Evolutionary conservation across 2,329 filamentous ascomycete genomes (phyloP), one percentile per base, ranked within the genome.

Genomic region (Fusarium sp.): DNA sequence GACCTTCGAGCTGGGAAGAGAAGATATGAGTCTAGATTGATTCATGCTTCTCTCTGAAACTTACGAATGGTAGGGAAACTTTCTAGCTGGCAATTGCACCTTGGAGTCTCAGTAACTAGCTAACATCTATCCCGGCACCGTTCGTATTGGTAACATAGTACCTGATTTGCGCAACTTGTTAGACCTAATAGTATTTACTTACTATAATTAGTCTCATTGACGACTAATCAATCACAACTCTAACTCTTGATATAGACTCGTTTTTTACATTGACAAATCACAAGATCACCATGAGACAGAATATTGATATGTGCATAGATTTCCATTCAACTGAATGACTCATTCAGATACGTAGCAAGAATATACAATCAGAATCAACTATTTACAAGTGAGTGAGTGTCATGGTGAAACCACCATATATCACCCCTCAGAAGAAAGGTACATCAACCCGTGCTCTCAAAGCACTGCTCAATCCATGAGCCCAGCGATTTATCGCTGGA

Each of bases 331-430:
- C 56, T 18, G 43, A 64, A 64, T 58, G 38, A 32, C 27, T 58
- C 30, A 38, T 57, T 34, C 52, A 15, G 12, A 24, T 54, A 27
- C 40, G 18, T 44, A 15, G 29, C n/a, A 43, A 64, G 15, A 64
- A 64, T 64, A 48, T 64, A 64, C 61, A 34, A 40, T 55, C 49
- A 44, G 32, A 38, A 59, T 43, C 32, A 64, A 64, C 49, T 64
- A 64, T 64, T 34, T 64, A 64, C 59, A 64, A 12, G 40, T 38
- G 58, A 44, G 38, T 64, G 59, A 45, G 59, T 27, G 49, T 24
- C 29, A 64, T 45, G 49, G 34, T 32, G 6, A n/a, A 64, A 64
- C 29, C 27, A 24, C 34, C 49, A 58, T 58, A 32, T 24, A 13
- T 13, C 38, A 44, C 61, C 38, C 59, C 29, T 47, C 18, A 24